Evolutionary conservation across 495 filamentous ascomycete species (phyloP), one percentile per base, ranked within the genome.

Genomic region (Xylaria venustula): DNA sequence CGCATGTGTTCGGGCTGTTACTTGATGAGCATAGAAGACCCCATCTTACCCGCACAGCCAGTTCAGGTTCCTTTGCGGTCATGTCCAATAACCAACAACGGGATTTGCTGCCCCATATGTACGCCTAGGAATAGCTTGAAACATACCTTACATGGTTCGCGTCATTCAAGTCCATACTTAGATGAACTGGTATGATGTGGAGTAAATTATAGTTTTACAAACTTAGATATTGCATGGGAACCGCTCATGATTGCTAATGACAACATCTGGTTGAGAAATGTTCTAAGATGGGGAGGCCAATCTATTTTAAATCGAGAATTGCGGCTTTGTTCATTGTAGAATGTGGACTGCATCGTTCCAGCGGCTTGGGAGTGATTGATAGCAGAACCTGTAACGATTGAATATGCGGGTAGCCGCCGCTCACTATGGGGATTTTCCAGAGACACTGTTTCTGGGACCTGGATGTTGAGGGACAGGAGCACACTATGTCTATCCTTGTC

Each of bases 361-460:
- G 48, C 25, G 12, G 19, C 46, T 42, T 36, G 25, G 25, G 46
- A 34, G 11, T 40, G 36, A 52, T 36, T 28, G 17, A 52, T 52
- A 34, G 47, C 36, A 37, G 49, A 51, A 52, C 28, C 57, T 60
- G 48, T 60, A 60, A 60, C 57, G 30, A 45, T 36, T 20, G 49
- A 34, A 11, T 34, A 52, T 60, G 57, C 57, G 57, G 57, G 34
- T 45, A 52, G 26, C 57, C 57, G 57, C 47, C 36, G 25, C 14
- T 40, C 14, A 20, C 48, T 14, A 34, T 34, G 15, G 57, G 14
- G 6, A 40, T 30, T 25, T 52, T 25, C 25, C 26, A 51, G 57
- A 52, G 47, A 60, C 57, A 45, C 28, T 45, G 57, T 52, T 45
- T 47, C 57, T 60, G 57, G 57, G 48, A 52, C 47, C 37, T 60